phyloP scores from a whole-genome alignment of 176 grass and related monocot genomes.

The Chloris gayana region DNA sequence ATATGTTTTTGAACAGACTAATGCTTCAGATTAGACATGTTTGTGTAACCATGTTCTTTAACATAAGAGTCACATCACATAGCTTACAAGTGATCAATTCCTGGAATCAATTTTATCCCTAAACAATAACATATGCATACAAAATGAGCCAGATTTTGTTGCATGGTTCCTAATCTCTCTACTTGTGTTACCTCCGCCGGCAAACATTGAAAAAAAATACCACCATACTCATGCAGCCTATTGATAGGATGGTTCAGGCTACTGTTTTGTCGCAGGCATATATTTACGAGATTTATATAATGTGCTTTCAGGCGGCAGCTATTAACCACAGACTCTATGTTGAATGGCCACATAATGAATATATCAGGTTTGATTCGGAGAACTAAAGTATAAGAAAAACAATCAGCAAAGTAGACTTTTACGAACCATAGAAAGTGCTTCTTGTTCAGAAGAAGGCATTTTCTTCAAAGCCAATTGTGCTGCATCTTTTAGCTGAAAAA shows the following conservation, averaged over 20 bases:
- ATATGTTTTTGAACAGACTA: too few species aligned
- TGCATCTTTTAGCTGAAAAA: slow-evolving; percentile 89
- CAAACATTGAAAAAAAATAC: not conserved
- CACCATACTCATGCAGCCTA: not conserved
- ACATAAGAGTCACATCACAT: not conserved
- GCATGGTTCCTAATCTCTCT: not conserved
- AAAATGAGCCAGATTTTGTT: not conserved
- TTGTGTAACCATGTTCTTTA: not conserved
- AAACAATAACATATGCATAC: not conserved
- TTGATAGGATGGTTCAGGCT: not conserved
- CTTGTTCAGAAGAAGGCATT: slow-evolving; percentile 98
- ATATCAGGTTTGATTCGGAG: not conserved
- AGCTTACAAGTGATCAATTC: not conserved
- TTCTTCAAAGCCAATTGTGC: slow-evolving; percentile 97
- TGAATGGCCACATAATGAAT: not conserved
- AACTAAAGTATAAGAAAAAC: not conserved
- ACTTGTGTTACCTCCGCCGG: not conserved
- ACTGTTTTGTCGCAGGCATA: slow-evolving; percentile 1
- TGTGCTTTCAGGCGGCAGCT: not conserved
- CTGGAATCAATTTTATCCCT: not conserved
- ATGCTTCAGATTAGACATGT: too few species aligned
- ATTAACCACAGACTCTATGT: not conserved
- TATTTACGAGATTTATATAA: not conserved
- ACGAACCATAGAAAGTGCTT: slow-evolving; percentile 92
- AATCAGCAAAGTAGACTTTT: not conserved